These are phyloP conservation scores for Ceratocystis variospora DNA, from an alignment of 2,329 filamentous ascomycete genomes.

Conservation along the genomic window DNA sequence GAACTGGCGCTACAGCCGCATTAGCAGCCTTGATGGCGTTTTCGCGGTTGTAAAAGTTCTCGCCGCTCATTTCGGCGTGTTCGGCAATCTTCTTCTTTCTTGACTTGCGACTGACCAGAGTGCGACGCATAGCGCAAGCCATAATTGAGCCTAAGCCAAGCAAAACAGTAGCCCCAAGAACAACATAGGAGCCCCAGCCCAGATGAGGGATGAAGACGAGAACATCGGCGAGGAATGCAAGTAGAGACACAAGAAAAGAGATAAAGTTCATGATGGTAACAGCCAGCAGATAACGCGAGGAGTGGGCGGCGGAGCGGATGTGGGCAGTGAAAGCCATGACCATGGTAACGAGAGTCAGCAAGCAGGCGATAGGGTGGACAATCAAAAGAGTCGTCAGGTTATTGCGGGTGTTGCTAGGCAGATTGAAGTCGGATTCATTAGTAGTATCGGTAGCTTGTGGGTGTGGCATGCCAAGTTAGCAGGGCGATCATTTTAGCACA, in stretches of 20 bases:
- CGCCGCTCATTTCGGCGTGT: slow-evolving; percentile 93
- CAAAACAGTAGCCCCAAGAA: slow-evolving; percentile 75
- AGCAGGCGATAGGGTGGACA: slow-evolving; percentile 78
- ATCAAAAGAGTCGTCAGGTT: slow-evolving; percentile 80
- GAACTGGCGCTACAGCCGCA: slow-evolving; percentile 31
- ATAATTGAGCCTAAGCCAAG: slow-evolving; percentile 71
- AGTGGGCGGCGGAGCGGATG: slow-evolving; percentile 77
- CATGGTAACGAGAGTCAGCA: slow-evolving; percentile 75
- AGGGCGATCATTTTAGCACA: neutral
- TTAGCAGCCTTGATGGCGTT: slow-evolving; percentile 38
- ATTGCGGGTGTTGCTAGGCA: slow-evolving; percentile 38
- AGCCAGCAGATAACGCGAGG: slow-evolving; percentile 70
- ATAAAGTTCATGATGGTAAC: slow-evolving; percentile 78
- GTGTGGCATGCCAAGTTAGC: slow-evolving; percentile 22
- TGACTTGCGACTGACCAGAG: slow-evolving; percentile 82
- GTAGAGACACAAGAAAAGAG: slow-evolving; percentile 66
- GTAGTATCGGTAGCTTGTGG: slow-evolving; percentile 11
- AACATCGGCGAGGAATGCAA: slow-evolving; percentile 87
- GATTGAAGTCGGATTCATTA: slow-evolving; percentile 38
- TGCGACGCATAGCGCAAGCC: slow-evolving; percentile 88
- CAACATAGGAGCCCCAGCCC: slow-evolving; percentile 87
- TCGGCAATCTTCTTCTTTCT: slow-evolving; percentile 80
- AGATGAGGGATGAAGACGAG: slow-evolving; percentile 88
- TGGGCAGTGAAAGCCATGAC: slow-evolving; percentile 68
- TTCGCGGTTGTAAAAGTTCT: slow-evolving; percentile 73